Conservation (phyloP, 306 rosid genomes). For the Lithocarpus polystachyus region DNA sequence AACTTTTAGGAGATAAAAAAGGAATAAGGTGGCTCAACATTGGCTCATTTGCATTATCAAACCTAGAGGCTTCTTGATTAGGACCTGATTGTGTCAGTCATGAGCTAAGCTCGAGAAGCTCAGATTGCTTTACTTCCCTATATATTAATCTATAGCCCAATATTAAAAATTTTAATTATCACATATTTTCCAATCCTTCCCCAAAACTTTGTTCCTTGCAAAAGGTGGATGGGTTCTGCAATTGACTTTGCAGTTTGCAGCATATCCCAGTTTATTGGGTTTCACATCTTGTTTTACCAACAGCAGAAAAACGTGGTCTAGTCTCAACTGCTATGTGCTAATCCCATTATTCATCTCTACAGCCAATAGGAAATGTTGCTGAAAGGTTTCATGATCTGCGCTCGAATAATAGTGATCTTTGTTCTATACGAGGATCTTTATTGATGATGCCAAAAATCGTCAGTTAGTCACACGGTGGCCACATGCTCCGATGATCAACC, state of each 20-base stretch:
- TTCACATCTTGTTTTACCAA: slow-evolving; percentile 17
- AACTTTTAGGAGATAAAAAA: background rate
- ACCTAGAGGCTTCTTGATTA: background rate
- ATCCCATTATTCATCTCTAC: slow-evolving; percentile 34
- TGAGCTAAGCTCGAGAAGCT: background rate
- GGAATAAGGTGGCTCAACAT: background rate
- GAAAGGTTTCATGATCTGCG: slow-evolving; percentile 92
- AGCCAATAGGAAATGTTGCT: slow-evolving; percentile 91
- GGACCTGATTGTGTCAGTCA: background rate
- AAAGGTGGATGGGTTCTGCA: background rate
- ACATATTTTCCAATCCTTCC: background rate
- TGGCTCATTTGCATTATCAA: background rate
- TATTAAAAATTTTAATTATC: background rate
- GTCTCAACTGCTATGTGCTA: slow-evolving; percentile 9
- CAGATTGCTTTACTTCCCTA: background rate
- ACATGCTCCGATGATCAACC: too few species aligned
- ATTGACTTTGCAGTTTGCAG: background rate
- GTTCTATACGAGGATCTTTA: slow-evolving; percentile 96
- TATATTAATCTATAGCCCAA: background rate
- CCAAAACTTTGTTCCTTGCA: background rate
- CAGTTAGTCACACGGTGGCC: too few species aligned
- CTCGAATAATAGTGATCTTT: slow-evolving; percentile 78
- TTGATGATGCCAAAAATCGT: too few species aligned
- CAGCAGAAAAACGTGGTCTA: slow-evolving; percentile 14
- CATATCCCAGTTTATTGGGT: background rate